A percentile compares a stretch with the other conserved stretches of the same genome.
These are phyloP conservation scores for Bipolaris gigantea DNA, from an alignment of 2,329 filamentous ascomycete species.

Conservation along the genomic window DNA sequence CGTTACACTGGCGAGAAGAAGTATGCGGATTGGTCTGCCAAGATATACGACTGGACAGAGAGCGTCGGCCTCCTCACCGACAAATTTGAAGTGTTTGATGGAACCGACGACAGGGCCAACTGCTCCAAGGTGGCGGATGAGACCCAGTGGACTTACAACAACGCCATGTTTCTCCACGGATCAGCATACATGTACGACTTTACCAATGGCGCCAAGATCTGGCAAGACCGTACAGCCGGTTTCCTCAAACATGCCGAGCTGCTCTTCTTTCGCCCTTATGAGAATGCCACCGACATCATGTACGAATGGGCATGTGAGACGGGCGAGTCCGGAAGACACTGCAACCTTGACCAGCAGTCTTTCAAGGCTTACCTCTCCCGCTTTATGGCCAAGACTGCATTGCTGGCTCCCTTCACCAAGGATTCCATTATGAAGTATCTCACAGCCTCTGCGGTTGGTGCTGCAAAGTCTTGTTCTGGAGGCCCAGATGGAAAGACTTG, in stretches of 20 bases:
- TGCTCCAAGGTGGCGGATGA: conserved; percentile 55
- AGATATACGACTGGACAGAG: conserved; percentile 62
- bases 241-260: conserved; percentile 55
- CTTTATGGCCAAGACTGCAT: conserved; percentile 57
- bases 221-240: conserved; percentile 61
- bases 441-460: conserved; percentile 47
- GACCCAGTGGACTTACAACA: conserved; percentile 62
- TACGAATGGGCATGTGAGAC: conserved; percentile 69
- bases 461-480: conserved; percentile 50
- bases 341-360: conserved; percentile 70
- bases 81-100: conserved; percentile 58
- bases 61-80: conserved; percentile 55
- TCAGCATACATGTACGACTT: conserved; percentile 61
- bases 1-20: conserved; percentile 65
- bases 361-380: conserved; percentile 77
- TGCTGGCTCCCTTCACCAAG: conserved; percentile 49
- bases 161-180: conserved; percentile 58
- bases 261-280: conserved; percentile 58
- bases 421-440: conserved; percentile 45
- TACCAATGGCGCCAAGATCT: conserved; percentile 52
- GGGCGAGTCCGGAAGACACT: conserved; percentile 48
- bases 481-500: conserved; percentile 46
- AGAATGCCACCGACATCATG: conserved; percentile 59
- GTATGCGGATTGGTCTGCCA: conserved; percentile 64
- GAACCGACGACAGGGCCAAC: conserved; percentile 54